These are phyloP conservation scores for Bothriochloa decipiens DNA, from an alignment of 176 grass and related monocot species.

Conservation along the genomic window DNA sequence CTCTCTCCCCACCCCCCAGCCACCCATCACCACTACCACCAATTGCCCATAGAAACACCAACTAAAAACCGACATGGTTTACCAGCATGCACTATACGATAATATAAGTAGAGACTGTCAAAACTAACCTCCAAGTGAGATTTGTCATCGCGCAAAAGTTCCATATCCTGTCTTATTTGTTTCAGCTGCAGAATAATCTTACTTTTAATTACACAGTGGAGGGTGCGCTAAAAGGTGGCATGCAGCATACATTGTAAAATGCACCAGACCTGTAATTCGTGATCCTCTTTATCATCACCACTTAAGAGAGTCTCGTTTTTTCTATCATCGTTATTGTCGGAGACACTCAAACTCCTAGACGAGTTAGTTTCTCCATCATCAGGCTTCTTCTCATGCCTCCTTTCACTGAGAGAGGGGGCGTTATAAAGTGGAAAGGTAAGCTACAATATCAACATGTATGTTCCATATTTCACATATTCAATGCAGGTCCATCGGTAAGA, in stretches of 20 bases:
- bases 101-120: slow-evolving; percentile 4
- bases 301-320: slow-evolving; percentile 59
- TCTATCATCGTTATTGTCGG: slow-evolving; percentile 60
- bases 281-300: slow-evolving; percentile 63
- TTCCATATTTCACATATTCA: background rate
- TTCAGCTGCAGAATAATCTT: slow-evolving; percentile 65
- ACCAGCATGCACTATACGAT: background rate
- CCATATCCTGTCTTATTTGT: slow-evolving; percentile 66
- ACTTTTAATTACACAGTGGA: slow-evolving; percentile 23
- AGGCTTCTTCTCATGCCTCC: slow-evolving; percentile 71
- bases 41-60: background rate
- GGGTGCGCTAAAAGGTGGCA: background rate
- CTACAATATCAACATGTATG: slow-evolving; percentile 25
- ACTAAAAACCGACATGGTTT: background rate
- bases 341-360: slow-evolving; percentile 67
- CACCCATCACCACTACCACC: too few species aligned
- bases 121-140: slow-evolving; percentile 73
- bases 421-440: slow-evolving; percentile 25
- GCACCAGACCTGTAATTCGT: slow-evolving; percentile 61
- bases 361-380: slow-evolving; percentile 74
- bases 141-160: slow-evolving; percentile 68
- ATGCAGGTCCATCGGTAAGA: background rate
- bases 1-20: too few species aligned
- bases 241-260: slow-evolving; percentile 20
- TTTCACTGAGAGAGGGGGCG: slow-evolving; percentile 50